Evolutionary conservation across 805 yeast species (phyloP), one percentile per base, ranked within the genome.

Genomic region (Candida railenensis): DNA sequence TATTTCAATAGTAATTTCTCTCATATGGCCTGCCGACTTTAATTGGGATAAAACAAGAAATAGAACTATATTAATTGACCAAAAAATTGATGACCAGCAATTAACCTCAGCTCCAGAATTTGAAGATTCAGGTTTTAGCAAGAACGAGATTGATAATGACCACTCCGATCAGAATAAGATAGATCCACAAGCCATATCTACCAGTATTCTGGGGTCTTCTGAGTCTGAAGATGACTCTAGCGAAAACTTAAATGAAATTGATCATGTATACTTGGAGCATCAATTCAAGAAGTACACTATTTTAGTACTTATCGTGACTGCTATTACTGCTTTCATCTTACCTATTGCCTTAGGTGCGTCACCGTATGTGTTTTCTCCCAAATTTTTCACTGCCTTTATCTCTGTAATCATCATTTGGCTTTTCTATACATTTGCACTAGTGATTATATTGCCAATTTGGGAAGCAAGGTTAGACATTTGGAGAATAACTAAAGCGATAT

Each of bases 21-120:
- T 62, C 41, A 57, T 70, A 34, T 59, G 61, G 52, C 77, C 77
- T n/a, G 72, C 66, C 11, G 59, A 69, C 44, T 73, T 69, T 52
- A 73, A 73, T 50, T 57, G 56, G 47, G 54, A 58, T 19, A 51
- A 38, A 15, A 66, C 71, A 3, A 60, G 73, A 55, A 67, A 66
- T 49, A 60, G 60, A 48, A 66, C 71, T 2, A 58, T 64, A 41
- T 22, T 39, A 15, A 22, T 39, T 15, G 22, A 39, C 4, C 20
- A 18, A 16, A 7, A 51, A 63, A 38, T 21, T 32, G 46, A 33
- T 20, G 44, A 37, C 11, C 44, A 28, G 28, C 12, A 38, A 21
- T 21, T n/a, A 4, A 38, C 12, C 4, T 34, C 15, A 30, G 22
- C 7, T 16, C 39, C 39, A 20, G 19, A 36, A 15, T 36, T 12